These are phyloP conservation scores for Isabelozyma heimii DNA, from an alignment of 805 yeast genomes.

Conservation along the genomic window DNA sequence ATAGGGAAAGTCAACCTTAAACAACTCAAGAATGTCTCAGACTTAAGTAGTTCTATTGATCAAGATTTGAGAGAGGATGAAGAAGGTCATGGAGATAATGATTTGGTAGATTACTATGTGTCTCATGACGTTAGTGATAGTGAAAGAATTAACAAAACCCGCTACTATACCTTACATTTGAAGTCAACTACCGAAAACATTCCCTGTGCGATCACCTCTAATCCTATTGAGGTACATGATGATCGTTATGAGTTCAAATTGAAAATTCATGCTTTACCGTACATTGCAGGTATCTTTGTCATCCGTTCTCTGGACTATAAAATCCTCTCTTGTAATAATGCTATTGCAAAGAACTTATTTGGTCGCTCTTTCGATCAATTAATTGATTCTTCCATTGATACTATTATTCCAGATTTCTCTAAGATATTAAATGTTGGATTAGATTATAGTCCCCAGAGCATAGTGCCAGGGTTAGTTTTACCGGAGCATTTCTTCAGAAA, in stretches of 20 bases:
- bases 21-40: slow-evolving; percentile 11
- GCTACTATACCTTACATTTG: slow-evolving; percentile 60
- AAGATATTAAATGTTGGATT: slow-evolving; percentile 42
- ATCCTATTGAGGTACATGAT: slow-evolving; percentile 49
- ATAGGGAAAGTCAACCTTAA: slow-evolving; percentile 14
- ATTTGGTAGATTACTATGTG: slow-evolving; percentile 9
- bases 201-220: slow-evolving; percentile 74
- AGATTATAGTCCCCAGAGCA: slow-evolving; percentile 16
- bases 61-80: slow-evolving; percentile 14
- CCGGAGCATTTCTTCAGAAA: slow-evolving; percentile 91
- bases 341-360: slow-evolving; percentile 74
- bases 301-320: slow-evolving; percentile 50
- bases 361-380: slow-evolving; percentile 57
- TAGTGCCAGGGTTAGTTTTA: slow-evolving; percentile 68
- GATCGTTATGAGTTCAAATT: slow-evolving; percentile 46
- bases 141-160: slow-evolving; percentile 45
- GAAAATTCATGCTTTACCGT: slow-evolving; percentile 75
- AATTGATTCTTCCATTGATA: slow-evolving; percentile 43
- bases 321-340: slow-evolving; percentile 72
- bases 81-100: slow-evolving; percentile 9
- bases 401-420: slow-evolving; percentile 62
- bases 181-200: slow-evolving; percentile 43
- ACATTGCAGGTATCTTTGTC: slow-evolving; percentile 82
- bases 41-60: slow-evolving; percentile 26
- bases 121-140: slow-evolving; percentile 23